A percentile compares a stretch with the other conserved stretches of the same genome.
phyloP scores from a whole-genome alignment of 306 rosid genomes.

The Vigna reflexopilosa region DNA sequence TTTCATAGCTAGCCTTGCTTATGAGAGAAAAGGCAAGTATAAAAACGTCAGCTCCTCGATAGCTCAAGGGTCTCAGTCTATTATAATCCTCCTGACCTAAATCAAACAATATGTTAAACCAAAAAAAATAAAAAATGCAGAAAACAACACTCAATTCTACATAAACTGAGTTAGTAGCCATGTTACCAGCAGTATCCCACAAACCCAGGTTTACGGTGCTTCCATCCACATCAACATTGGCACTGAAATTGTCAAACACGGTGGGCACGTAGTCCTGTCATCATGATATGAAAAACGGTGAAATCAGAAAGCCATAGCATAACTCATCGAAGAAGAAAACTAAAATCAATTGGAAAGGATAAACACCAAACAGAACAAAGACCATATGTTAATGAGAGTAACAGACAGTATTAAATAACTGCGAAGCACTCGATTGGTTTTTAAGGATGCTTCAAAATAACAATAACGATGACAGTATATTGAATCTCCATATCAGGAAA shows the following conservation, averaged over 20 bases:
- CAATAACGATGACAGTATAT: not conserved
- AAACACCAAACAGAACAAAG: not conserved
- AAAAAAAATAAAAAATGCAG: not conserved
- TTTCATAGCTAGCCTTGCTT: slow-evolving; percentile 90
- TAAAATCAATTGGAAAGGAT: not conserved
- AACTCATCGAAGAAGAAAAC: slow-evolving; percentile 3
- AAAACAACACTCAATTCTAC: not conserved
- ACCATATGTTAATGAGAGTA: not conserved
- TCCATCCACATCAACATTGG: slow-evolving; percentile 93
- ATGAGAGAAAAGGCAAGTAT: slow-evolving; percentile 88
- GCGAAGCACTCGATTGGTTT: not conserved
- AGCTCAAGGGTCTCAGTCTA: slow-evolving; percentile 84
- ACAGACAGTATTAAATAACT: not conserved
- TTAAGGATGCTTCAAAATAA: not conserved
- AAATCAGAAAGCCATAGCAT: slow-evolving; percentile 7
- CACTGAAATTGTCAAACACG: slow-evolving; percentile 93
- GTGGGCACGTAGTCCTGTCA: slow-evolving; percentile 87
- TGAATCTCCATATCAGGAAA: not conserved
- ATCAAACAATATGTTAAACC: slow-evolving; percentile 33
- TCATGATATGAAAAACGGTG: not conserved
- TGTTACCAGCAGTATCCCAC: slow-evolving; percentile 93
- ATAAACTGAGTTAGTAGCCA: slow-evolving; percentile 19
- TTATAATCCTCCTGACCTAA: slow-evolving; percentile 90
- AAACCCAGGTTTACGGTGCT: slow-evolving; percentile 79
- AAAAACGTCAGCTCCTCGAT: slow-evolving; percentile 80